These are phyloP conservation scores for Metrosideros polymorpha DNA, from an alignment of 441 rosid genomes.

Conservation along the genomic window DNA sequence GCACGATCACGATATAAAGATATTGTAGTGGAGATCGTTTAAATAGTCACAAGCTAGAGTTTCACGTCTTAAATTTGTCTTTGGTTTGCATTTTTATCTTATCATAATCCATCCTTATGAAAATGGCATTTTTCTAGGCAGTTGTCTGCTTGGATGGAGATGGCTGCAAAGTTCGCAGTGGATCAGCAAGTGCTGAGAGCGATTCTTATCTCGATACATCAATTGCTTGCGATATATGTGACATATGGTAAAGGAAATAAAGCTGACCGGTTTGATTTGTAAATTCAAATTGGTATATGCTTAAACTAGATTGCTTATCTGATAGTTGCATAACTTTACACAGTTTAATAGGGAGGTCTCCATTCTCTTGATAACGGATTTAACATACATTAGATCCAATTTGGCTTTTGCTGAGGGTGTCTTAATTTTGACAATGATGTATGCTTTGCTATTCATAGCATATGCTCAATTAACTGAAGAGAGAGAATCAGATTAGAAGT, in stretches of 20 bases:
- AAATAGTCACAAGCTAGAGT: neutral
- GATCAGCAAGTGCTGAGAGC: slow-evolving; percentile 38
- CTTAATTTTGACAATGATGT: neutral
- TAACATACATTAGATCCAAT: neutral
- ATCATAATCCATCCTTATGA: slow-evolving; percentile 17
- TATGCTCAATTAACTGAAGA: neutral
- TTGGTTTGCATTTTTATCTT: neutral
- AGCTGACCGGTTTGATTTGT: neutral
- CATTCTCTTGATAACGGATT: neutral
- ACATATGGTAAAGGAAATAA: slow-evolving; percentile 54
- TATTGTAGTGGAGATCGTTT: neutral
- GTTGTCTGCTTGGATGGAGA: slow-evolving; percentile 97
- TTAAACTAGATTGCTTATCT: neutral
- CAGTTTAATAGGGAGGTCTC: neutral
- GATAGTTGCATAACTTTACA: neutral
- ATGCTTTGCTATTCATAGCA: neutral
- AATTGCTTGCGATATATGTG: slow-evolving; percentile 99
- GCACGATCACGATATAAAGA: neutral
- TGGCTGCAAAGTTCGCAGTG: slow-evolving; percentile 79
- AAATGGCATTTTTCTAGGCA: slow-evolving; percentile 61
- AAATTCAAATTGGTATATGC: neutral
- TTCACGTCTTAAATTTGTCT: neutral
- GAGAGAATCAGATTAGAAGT: neutral
- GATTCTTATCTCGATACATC: slow-evolving; percentile 83
- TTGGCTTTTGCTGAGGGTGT: neutral